A percentile compares a stretch with the other conserved stretches of the same genome.
phyloP scores from a whole-genome alignment of 805 yeast species.

The Wickerhamiella galacta region DNA sequence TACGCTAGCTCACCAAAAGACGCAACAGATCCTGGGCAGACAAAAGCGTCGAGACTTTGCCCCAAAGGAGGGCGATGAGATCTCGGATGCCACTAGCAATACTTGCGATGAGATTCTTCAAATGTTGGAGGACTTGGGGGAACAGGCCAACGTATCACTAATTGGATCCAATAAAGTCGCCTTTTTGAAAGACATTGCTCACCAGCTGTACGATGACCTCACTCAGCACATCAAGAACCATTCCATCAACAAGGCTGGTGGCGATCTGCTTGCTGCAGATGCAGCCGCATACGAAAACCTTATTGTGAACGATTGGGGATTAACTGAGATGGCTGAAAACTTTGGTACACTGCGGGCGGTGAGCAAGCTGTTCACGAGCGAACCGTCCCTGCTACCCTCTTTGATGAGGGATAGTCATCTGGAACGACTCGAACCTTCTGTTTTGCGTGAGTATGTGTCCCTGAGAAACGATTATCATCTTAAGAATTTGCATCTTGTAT shows the following conservation, averaged over 20 bases:
- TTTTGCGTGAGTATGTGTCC: constrained; percentile 9
- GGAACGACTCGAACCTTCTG: constrained; percentile 41
- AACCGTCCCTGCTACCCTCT: constrained; percentile 60
- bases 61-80: constrained; percentile 26
- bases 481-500: constrained; percentile 9
- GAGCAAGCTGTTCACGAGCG: constrained; percentile 72
- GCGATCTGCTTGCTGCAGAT: constrained; percentile 66
- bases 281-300: constrained; percentile 53
- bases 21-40: constrained; percentile 35
- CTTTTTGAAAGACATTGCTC: constrained; percentile 41
- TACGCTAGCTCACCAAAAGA: constrained; percentile 34
- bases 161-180: constrained; percentile 33
- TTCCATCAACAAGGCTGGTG: constrained; percentile 67
- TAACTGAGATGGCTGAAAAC: constrained; percentile 41
- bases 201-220: constrained; percentile 37
- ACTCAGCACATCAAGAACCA: constrained; percentile 60
- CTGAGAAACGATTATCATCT: constrained; percentile 13
- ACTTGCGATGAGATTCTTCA: constrained; percentile 49
- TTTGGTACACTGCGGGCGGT: constrained; percentile 64
- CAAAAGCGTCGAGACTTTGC: constrained; percentile 64
- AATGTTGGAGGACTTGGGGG: constrained; percentile 31
- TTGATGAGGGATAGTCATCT: constrained; percentile 69
- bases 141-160: constrained; percentile 25
- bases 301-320: constrained; percentile 48
- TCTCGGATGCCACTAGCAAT: constrained; percentile 32